Base-by-base conservation (phyloP, 441 rosid species). In the Erodium trifolium region DNA sequence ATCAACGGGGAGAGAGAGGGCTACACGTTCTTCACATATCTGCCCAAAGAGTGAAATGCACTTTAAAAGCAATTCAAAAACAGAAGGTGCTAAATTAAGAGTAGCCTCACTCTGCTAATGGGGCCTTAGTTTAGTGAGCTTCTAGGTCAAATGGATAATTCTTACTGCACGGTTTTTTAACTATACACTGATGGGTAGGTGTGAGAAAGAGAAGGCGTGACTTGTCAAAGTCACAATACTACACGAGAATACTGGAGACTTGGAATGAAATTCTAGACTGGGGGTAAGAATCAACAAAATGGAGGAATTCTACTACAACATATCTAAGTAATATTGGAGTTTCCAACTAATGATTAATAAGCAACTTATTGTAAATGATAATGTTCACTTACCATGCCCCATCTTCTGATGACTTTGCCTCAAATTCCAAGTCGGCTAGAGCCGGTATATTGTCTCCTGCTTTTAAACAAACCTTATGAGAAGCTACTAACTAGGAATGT, bases 351-450 rank as follows among this genome's bases (percentile, higher is more conserved):
- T 16, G 47, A 67, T 14, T n/a, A 35, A 70, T 67, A 53, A 41
- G 31, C n/a, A 13, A 31, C 31, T 27, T 14, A 3, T 14, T 64
- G 34, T 70, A 41, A 55, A 35, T 19, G 34, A 14, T 29, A 16
- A 23, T 6, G 18, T 16, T 71, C 45, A 59, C 81, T 75, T 72
- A 86, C 93, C 93, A 88, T 71, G 91, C 91, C 49, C 82, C 85
- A 63, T 88, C 93, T 84, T 84, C 86, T 10, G 85, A 81, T 71
- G 93, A 88, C 65, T 72, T 82, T 47, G 93, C 91, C 78, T 88
- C 93, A 64, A 86, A 86, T 78, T 82, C 81, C 79, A 83, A 34
- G 19, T 77, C 72, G 66, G 87, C 72, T 45, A 75, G 29, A 75
- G 77, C 82, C 12, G 72, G 72, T 13, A 18, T 53, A 68, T 75